A percentile compares a stretch with the other conserved stretches of the same genome.
These are phyloP conservation scores for Vaccinium corymbosum DNA, from an alignment of 148 eudicot genomes.

Conservation along the genomic window DNA sequence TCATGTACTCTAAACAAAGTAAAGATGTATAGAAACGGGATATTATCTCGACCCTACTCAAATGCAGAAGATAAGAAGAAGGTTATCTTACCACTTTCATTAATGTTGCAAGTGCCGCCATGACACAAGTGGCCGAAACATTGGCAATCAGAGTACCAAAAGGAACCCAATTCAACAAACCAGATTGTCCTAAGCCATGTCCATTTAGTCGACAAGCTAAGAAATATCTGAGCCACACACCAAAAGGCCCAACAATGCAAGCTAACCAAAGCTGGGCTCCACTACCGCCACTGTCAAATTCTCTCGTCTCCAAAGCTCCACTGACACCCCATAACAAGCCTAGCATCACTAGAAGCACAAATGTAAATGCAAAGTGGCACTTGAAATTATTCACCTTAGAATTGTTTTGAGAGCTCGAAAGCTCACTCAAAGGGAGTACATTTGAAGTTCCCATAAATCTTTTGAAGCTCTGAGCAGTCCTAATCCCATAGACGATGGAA, in stretches of 20 bases:
- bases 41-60: neutral
- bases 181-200: slow-evolving; percentile 53
- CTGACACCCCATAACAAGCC: slow-evolving; percentile 51
- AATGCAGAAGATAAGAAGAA: neutral
- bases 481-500: slow-evolving; percentile 60
- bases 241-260: slow-evolving; percentile 74
- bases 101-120: slow-evolving; percentile 76
- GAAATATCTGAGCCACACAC: slow-evolving; percentile 89
- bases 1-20: neutral
- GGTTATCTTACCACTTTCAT: slow-evolving; percentile 41
- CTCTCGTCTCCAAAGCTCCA: slow-evolving; percentile 39
- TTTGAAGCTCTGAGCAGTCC: slow-evolving; percentile 57
- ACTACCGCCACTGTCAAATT: slow-evolving; percentile 48
- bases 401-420: neutral
- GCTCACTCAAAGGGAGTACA: slow-evolving; percentile 7
- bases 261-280: slow-evolving; percentile 72
- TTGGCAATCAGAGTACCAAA: slow-evolving; percentile 83
- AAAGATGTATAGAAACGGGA: neutral
- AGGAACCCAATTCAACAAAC: slow-evolving; percentile 66
- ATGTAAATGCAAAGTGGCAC: slow-evolving; percentile 28
- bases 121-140: slow-evolving; percentile 72
- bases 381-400: slow-evolving; percentile 25
- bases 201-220: slow-evolving; percentile 74
- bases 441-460: slow-evolving; percentile 25
- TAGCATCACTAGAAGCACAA: slow-evolving; percentile 38